Evolutionary conservation across 164 flowering plant genomes (phyloP), one percentile per base, ranked within the genome.

Genomic region (grape (Vitis vinifera)): DNA sequence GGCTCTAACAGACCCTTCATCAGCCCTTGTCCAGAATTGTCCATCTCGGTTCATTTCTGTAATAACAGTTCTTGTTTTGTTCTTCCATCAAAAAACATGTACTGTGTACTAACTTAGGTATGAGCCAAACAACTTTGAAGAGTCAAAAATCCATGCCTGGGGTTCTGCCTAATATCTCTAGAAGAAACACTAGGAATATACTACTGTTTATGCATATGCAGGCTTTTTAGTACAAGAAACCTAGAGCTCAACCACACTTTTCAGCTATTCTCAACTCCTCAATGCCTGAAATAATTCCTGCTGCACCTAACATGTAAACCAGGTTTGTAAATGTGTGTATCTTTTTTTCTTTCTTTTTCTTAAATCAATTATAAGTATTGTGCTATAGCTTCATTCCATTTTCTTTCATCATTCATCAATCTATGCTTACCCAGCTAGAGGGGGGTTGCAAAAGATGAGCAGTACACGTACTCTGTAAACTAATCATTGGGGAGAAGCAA

Each of bases 1-100:
- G 86, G 13, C 91, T 90, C 71, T 88, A 74, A 83, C 57, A 44
- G 59, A 51, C 55, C 65, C 67, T 48, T 55, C 71, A 37, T 37
- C 47, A 62, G 60, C 11, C 58, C 30, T 7, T 50, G 72, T 65
- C 37, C 37, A 51, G 56, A 29, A 63, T 50, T 57, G 52, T 37
- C 59, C 14, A 47, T 53, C 15, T 48, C 23, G 8, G 15, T 37
- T 47, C 66, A 49, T 51, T 53, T 65, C 29, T 63, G 52, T 17
- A 62, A 51, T 4, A 50, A 23, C 12, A 58, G 23, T 14, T 58
- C 56, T 49, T 44, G 30, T 37, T 64, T 49, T 60, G 14, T 62
- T 72, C 67, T 30, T 62, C 17, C 30, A 58, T 57, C 57, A 51
- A 67, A 59, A 59, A 9, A 29, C 31, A 51, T 17, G 30, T 52